phyloP scores from a whole-genome alignment of 1,284 basidiomycete genomes.

The Ustilago nuda region DNA sequence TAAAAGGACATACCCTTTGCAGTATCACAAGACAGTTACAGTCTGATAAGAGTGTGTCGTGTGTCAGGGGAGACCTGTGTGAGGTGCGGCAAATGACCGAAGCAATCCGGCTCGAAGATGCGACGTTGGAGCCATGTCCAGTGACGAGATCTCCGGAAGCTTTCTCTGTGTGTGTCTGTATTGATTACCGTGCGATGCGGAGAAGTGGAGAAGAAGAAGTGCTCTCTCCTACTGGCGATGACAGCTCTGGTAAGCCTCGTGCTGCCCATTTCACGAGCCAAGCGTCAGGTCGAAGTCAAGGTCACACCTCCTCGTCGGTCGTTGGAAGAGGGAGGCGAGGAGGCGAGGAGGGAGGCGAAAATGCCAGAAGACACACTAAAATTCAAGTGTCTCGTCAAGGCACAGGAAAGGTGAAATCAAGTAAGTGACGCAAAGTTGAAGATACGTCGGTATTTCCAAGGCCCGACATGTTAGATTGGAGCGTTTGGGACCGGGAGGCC shows the following conservation, averaged over 20 bases:
- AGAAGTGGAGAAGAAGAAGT: background rate
- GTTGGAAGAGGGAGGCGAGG: slow-evolving; percentile 34
- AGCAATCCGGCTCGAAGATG: background rate
- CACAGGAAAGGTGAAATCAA: too few species aligned
- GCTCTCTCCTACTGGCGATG: background rate
- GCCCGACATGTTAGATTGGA: too few species aligned
- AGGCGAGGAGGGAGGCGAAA: background rate
- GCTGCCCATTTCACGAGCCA: slow-evolving; percentile 9
- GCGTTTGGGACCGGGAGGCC: too few species aligned
- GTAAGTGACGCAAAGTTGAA: background rate
- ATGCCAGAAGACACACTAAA: background rate
- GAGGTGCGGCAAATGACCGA: background rate
- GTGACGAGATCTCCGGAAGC: slow-evolving; percentile 12
- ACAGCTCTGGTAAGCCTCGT: background rate
- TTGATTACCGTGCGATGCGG: slow-evolving; percentile 1
- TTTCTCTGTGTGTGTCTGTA: background rate
- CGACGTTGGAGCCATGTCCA: background rate
- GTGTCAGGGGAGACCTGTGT: background rate
- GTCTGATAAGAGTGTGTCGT: background rate
- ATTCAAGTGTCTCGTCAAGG: slow-evolving; percentile 1
- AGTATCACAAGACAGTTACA: background rate
- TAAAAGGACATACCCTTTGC: background rate
- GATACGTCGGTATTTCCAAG: background rate
- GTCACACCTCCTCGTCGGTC: slow-evolving; percentile 15
- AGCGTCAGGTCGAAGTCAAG: background rate